Base-by-base conservation (phyloP, 2,329 filamentous ascomycete genomes). In the Aspergillus hortae region DNA sequence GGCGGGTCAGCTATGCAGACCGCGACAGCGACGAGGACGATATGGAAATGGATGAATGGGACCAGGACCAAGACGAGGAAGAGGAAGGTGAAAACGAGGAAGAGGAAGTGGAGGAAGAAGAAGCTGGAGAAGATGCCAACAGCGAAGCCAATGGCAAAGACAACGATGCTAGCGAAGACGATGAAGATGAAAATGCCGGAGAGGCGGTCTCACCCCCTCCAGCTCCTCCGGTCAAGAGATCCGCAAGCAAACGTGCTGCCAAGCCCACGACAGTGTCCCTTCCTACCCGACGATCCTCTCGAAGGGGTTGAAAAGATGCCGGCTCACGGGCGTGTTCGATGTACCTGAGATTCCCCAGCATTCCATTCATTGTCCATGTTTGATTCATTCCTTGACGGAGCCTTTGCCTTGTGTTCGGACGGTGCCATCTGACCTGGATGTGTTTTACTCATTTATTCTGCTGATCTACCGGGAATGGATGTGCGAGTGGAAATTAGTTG, bases 1-100 rank as follows among this genome's bases (percentile, higher is more conserved):
- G 66, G 30, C 63, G 63, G 12, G 65, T 77, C 54, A 75, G 69
- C 54, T 76, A 77, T 54, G 71, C 65, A 4, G 75, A 78, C 50
- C 70, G 67, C 17, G 71, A 73, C 53, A 76, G 71, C 41, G 73
- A 73, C 32, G 73, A 76, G 33, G 73, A 74, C 17, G 73, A 76
- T 45, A 58, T 66, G 38, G 72, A 76, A 48, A 72, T 76, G 64
- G 65, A 69, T 33, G 67, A 72, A 36, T 68, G 64, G 62, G 62
- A 72, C 32, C 55, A 69, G 53, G 56, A 62, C 11, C 57, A 66
- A 23, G 61, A 66, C 2, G 63, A 70, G 32, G 61, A 62, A 14
- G 62, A 65, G 2, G 62, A 58, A 41, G 61, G 63, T 15, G 52
- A 61, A 14, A 48, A 60, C 3, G 57, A 54, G 9, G 55, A 59